phyloP scores from a whole-genome alignment of 768 basidiomycete genomes.

The Rhizopogon roseolus region DNA sequence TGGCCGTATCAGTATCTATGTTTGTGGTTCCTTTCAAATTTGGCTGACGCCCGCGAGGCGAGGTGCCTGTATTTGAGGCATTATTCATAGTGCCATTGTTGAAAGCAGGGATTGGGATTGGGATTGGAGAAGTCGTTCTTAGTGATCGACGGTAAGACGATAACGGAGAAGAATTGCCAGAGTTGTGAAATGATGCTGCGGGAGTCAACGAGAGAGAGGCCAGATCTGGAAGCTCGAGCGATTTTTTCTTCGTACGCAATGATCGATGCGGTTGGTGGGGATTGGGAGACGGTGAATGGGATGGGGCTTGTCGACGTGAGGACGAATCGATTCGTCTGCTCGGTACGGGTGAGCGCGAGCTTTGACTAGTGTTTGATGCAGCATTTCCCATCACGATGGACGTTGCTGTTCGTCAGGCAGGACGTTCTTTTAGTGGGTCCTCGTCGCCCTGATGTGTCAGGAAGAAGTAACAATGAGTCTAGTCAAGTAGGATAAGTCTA shows the following conservation, averaged over 20 bases:
- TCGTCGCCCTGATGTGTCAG: constrained; percentile 26
- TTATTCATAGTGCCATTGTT: constrained; percentile 34
- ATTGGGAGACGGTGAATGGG: constrained; percentile 36
- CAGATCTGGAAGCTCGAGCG: constrained; percentile 75
- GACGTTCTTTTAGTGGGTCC: constrained; percentile 7
- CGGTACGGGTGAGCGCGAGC: constrained; percentile 19
- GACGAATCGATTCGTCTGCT: constrained; percentile 21
- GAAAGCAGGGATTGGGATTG: constrained; percentile 37
- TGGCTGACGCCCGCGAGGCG: constrained; percentile 28
- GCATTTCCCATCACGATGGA: constrained; percentile 29
- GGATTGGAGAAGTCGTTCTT: constrained; percentile 44
- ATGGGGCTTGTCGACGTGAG: constrained; percentile 11
- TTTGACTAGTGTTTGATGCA: constrained; percentile 25
- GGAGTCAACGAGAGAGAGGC: constrained; percentile 45
- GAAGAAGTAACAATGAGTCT: constrained; percentile 13
- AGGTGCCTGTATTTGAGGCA: constrained; percentile 29
- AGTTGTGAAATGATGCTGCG: constrained; percentile 29
- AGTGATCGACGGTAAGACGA: constrained; percentile 34
- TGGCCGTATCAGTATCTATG: constrained; percentile 22
- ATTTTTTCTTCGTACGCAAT: constrained; percentile 63
- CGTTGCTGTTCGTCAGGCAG: constrained; percentile 12
- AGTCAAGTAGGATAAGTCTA: background rate
- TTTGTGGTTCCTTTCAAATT: constrained; percentile 23
- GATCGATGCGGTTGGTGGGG: constrained; percentile 50
- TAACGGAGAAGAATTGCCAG: constrained; percentile 38